Conservation (phyloP, 768 basidiomycete genomes). For the Leccinellum rugosiceps region DNA sequence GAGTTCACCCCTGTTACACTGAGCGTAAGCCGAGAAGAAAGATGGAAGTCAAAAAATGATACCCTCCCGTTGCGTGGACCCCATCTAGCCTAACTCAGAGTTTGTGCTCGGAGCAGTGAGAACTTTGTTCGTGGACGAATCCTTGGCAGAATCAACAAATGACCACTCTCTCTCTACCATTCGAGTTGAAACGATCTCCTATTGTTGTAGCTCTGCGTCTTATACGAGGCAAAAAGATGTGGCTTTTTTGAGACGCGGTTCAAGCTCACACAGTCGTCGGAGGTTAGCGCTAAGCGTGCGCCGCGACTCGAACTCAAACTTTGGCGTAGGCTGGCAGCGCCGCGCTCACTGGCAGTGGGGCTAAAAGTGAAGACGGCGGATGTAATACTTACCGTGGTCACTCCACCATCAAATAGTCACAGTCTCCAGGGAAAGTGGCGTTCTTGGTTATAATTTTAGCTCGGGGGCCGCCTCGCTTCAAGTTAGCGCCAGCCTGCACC, state of each 20-base stretch:
- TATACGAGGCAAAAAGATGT: too few relatives aligned
- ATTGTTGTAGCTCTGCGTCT: too few relatives aligned
- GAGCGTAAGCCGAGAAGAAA: background rate
- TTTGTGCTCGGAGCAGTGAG: background rate
- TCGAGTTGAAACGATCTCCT: too few relatives aligned
- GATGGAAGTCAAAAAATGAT: background rate
- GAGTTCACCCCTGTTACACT: background rate
- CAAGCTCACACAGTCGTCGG: too few relatives aligned
- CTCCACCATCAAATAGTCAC: slow-evolving; percentile 31
- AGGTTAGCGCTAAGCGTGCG: too few relatives aligned
- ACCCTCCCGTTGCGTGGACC: background rate
- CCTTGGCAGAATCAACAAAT: too few relatives aligned
- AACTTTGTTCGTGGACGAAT: too few relatives aligned
- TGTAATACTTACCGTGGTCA: background rate
- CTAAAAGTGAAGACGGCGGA: background rate
- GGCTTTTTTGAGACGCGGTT: background rate
- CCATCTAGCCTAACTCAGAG: background rate
- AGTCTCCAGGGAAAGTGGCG: slow-evolving; percentile 89
- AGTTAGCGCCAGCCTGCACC: slow-evolving; percentile 52
- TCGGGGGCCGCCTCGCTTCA: slow-evolving; percentile 2
- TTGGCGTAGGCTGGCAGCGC: too few relatives aligned
- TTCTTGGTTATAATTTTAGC: slow-evolving; percentile 43
- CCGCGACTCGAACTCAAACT: too few relatives aligned
- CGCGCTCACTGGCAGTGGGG: too few relatives aligned
- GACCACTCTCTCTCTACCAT: too few relatives aligned